phyloP scores from a whole-genome alignment of 148 eudicot species.

The Rhododendron mucronatum region DNA sequence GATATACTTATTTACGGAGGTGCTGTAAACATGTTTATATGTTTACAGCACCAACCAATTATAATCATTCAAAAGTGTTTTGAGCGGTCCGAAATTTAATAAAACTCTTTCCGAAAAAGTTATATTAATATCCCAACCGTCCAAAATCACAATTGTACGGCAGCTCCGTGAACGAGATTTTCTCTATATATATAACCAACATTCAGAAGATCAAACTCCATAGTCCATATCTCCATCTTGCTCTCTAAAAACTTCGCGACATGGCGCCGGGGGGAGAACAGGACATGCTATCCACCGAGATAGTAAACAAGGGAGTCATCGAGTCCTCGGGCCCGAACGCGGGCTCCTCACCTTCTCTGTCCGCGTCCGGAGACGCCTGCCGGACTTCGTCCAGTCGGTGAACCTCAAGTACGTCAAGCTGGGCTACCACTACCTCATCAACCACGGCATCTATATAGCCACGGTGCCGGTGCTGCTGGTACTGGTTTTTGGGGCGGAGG shows the following conservation, averaged over 20 bases:
- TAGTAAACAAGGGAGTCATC: constrained; percentile 59
- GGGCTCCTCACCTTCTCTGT: constrained; percentile 77
- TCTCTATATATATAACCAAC: neutral
- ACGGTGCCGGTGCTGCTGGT: constrained; percentile 62
- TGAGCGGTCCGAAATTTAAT: too few species aligned
- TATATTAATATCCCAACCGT: too few species aligned
- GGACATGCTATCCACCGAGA: constrained; percentile 64
- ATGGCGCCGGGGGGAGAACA: constrained; percentile 40
- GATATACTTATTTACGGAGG: too few species aligned
- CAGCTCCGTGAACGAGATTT: too few species aligned
- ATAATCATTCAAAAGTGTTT: too few species aligned
- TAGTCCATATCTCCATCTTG: neutral
- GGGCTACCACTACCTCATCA: constrained; percentile 83
- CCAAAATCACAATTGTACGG: too few species aligned
- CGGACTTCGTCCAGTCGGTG: constrained; percentile 79
- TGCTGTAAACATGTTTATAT: too few species aligned
- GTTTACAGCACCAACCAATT: too few species aligned
- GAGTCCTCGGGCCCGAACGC: constrained; percentile 54
- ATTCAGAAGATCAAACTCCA: neutral
- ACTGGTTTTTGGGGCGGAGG: constrained; percentile 63
- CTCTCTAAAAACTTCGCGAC: neutral
- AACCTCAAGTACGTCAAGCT: constrained; percentile 87
- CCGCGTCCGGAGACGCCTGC: constrained; percentile 67
- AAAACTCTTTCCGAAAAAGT: too few species aligned
- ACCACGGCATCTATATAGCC: constrained; percentile 70